Evolutionary conservation across 1,284 basidiomycete genomes (phyloP).

Genomic region (Apiotrichum gracile): DNA sequence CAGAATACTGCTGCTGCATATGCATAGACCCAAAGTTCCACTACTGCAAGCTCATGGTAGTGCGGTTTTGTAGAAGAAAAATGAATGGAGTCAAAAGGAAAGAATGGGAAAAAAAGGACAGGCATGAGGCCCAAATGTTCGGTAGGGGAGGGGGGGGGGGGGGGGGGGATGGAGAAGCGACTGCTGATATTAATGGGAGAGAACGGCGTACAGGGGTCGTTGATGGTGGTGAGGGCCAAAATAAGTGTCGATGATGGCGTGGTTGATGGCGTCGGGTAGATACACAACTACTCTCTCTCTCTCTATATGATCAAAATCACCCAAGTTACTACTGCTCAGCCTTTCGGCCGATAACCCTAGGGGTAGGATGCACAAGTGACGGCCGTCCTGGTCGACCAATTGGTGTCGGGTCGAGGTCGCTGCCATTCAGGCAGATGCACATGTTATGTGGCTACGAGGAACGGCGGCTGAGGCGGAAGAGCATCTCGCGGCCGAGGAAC

Average conservation of each 20-base stretch:
- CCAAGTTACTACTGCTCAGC: no score
- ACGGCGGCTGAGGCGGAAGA: slow-evolving; percentile 8
- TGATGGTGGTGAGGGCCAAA: neutral
- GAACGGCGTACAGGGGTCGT: neutral
- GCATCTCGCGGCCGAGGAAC: slow-evolving; percentile 22
- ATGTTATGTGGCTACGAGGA: neutral
- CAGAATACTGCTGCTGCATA: no score
- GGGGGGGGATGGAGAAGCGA: neutral
- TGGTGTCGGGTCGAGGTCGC: no score
- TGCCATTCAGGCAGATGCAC: neutral
- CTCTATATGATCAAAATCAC: no score
- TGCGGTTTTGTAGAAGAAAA: neutral
- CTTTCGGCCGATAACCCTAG: no score
- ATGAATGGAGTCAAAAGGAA: neutral
- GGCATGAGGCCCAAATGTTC: neutral
- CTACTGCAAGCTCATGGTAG: neutral
- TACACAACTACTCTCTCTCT: no score
- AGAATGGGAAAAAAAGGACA: neutral
- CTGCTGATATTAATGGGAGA: neutral
- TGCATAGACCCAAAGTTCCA: neutral
- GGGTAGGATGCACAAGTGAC: no score
- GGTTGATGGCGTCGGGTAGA: no score
- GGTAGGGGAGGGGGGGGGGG: neutral
- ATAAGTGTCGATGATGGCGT: no score
- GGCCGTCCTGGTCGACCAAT: no score